phyloP scores from a whole-genome alignment of 768 basidiomycete species.

The Hygrophorus russula region DNA sequence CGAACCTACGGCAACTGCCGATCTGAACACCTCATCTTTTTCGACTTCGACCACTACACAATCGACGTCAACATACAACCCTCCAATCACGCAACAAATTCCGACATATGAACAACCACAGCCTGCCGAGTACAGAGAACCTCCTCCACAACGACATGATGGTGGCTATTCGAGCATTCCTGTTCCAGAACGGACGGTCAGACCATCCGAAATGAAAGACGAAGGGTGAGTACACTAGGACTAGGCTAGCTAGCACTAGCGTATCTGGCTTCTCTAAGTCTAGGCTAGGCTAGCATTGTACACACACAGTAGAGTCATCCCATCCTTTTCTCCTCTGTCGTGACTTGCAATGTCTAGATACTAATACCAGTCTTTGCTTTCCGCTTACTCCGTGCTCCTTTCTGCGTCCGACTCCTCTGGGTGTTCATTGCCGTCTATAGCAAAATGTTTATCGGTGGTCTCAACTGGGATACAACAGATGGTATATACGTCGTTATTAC shows the following conservation, averaged over 20 bases:
- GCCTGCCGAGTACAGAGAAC: slow-evolving; percentile 37
- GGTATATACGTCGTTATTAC: slow-evolving; percentile 51
- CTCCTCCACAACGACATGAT: slow-evolving; percentile 21
- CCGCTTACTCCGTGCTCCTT: slow-evolving; percentile 22
- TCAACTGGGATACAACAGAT: slow-evolving; percentile 99
- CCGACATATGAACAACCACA: slow-evolving; percentile 68
- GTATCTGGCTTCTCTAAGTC: slow-evolving; percentile 55
- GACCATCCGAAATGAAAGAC: slow-evolving; percentile 91
- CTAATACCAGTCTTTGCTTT: slow-evolving; percentile 66
- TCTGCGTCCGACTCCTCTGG: slow-evolving; percentile 11
- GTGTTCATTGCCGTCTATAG: slow-evolving; percentile 38
- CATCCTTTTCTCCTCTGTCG: slow-evolving; percentile 38
- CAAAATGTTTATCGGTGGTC: slow-evolving; percentile 99
- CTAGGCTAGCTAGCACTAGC: slow-evolving; percentile 60
- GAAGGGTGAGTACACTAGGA: slow-evolving; percentile 76
- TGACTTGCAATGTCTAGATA: slow-evolving; percentile 51
- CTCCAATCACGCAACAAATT: slow-evolving; percentile 52
- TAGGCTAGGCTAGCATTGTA: slow-evolving; percentile 60
- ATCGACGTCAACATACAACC: neutral
- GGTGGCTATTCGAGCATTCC: slow-evolving; percentile 33
- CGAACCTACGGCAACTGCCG: slow-evolving; percentile 10
- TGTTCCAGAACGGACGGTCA: slow-evolving; percentile 51
- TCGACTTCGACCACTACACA: slow-evolving; percentile 6
- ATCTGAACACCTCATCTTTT: slow-evolving; percentile 17
- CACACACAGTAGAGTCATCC: slow-evolving; percentile 67